Evolutionary conservation across 2,329 filamentous ascomycete genomes (phyloP).

Genomic region (Ilyonectria sp.): DNA sequence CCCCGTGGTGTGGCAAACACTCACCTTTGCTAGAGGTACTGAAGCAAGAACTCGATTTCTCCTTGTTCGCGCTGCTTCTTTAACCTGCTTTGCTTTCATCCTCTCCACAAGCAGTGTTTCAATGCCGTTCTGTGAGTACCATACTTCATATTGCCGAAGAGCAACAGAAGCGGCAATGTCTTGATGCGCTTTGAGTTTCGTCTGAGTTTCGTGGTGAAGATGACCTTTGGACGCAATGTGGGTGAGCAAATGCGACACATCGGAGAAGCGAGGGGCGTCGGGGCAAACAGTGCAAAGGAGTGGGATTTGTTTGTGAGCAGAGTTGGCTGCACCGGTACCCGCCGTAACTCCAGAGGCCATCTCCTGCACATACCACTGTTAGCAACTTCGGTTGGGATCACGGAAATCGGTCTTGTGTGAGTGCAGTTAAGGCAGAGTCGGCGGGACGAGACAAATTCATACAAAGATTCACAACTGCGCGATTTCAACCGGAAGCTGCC

Average conservation of each 20-base stretch:
- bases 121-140: constrained; percentile 82
- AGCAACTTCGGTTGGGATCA: constrained; percentile 30
- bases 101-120: constrained; percentile 83
- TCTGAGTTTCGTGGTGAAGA: constrained; percentile 85
- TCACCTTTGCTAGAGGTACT: constrained; percentile 42
- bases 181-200: constrained; percentile 79
- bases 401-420: background rate
- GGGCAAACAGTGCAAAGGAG: constrained; percentile 89
- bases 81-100: constrained; percentile 82
- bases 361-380: constrained; percentile 46
- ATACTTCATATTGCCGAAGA: constrained; percentile 80
- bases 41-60: constrained; percentile 48
- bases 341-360: constrained; percentile 55
- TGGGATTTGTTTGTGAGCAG: constrained; percentile 65
- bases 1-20: background rate
- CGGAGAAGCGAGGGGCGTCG: constrained; percentile 85
- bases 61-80: constrained; percentile 70
- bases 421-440: background rate
- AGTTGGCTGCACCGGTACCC: constrained; percentile 39
- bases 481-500: constrained; percentile 15
- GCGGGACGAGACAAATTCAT: constrained; percentile 11
- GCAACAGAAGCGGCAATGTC: constrained; percentile 75
- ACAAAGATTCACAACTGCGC: constrained; percentile 18
- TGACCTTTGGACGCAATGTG: constrained; percentile 96
- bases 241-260: constrained; percentile 91